These are phyloP conservation scores for Talaromyces verruculosus DNA, from an alignment of 2,329 filamentous ascomycete genomes.

Conservation along the genomic window DNA sequence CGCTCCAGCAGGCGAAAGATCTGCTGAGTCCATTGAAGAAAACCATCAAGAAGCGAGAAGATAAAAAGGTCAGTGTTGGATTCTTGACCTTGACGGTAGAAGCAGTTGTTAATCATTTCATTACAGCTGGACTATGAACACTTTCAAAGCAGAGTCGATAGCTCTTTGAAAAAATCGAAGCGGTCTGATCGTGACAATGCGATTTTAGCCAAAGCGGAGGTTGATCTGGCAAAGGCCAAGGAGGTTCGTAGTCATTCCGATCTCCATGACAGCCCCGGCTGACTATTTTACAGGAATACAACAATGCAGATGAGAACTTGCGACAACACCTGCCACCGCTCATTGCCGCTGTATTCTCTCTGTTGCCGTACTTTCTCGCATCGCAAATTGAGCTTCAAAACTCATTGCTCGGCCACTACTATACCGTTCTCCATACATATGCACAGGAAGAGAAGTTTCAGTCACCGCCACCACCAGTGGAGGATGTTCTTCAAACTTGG, in stretches of 20 bases:
- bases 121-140: constrained; percentile 73
- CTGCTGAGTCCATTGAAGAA: constrained; percentile 72
- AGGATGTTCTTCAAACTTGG: constrained; percentile 68
- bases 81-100: neutral
- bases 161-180: constrained; percentile 67
- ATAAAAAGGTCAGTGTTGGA: constrained; percentile 60
- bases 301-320: constrained; percentile 71
- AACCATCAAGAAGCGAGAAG: constrained; percentile 80
- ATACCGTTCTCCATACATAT: constrained; percentile 73
- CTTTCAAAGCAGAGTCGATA: constrained; percentile 69
- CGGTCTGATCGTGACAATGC: constrained; percentile 72
- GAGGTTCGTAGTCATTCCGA: constrained; percentile 51
- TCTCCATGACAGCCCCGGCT: neutral
- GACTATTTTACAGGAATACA: constrained; percentile 59
- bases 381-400: constrained; percentile 76
- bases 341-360: constrained; percentile 66
- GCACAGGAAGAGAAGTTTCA: constrained; percentile 68
- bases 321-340: constrained; percentile 69
- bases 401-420: constrained; percentile 72
- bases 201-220: constrained; percentile 68
- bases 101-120: neutral
- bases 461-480: constrained; percentile 70
- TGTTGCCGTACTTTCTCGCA: constrained; percentile 71
- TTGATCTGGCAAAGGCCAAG: constrained; percentile 64
- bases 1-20: constrained; percentile 68